Evolutionary conservation across 108 stramenopile species (phyloP), one percentile per base, ranked within the genome.

Genomic region (Nannochloropsis salina): DNA sequence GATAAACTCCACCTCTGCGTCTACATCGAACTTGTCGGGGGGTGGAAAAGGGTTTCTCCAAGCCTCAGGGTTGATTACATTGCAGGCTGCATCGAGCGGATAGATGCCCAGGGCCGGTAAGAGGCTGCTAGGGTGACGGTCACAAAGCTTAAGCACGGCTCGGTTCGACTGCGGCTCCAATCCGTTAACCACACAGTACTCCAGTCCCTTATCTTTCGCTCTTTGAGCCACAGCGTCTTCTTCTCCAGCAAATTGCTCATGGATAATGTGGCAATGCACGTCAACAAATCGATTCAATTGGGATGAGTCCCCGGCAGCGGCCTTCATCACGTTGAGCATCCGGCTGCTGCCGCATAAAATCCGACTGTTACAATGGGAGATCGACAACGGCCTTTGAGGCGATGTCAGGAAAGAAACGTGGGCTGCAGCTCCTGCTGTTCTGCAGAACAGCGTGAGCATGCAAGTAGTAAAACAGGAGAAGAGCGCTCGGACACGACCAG

Each of bases 91-190:
- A 80, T 84, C 84, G 12, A 88, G 80, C 2, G 87, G 87, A 42
- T 88, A 88, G 21, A 87, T 87, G n/a, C 86, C 86, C 40, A 83
- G 42, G 18, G 87, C 87, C 6, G 87, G 87, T 44, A 87, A 80
- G 22, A 88, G 45, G 79, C 18, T 42, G 8, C 20, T 41, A 41
- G 80, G 74, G 74, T 88, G 80, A 31, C 42, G 44, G 22, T 10
- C 21, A 45, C 83, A 83, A 18, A 80, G 79, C 79, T 83, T 79
- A 10, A 88, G 84, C 45, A 88, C 84, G 40, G 12, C 80, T 15
- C 87, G 87, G 42, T 88, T 88, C 51, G 79, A 80, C 47, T 5
- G 44, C 21, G 87, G 84, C 42, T 84, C 83, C n/a, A 88, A 43
- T 31, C 87, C 87, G 42, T 88, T 88, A 18, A 88, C 87, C 6